A percentile compares a stretch with the other conserved stretches of the same genome.
phyloP scores from a whole-genome alignment of 371 early-diverging fungal species.

The Cladochytrium tenue region DNA sequence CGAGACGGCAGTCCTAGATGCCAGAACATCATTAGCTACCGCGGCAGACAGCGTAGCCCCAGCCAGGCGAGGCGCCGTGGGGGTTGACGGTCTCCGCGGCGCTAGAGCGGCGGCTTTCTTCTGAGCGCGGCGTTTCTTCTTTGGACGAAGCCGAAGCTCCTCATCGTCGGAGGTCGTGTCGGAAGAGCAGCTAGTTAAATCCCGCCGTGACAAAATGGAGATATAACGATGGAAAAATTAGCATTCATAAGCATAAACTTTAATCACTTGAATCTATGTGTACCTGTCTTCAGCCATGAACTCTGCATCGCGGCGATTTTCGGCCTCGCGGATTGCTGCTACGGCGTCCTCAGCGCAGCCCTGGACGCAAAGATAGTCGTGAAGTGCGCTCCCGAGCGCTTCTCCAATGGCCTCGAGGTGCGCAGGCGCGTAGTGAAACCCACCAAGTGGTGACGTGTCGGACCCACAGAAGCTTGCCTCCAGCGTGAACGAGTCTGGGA shows the following conservation, averaged over 20 bases:
- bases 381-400: constrained; percentile 11
- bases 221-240: not conserved
- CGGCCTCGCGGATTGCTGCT: constrained; percentile 6
- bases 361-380: constrained; percentile 13
- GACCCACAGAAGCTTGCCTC: constrained; percentile 44
- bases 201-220: not conserved
- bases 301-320: not conserved
- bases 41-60: no score
- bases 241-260: no score
- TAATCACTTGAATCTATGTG: not conserved
- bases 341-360: constrained; percentile 3
- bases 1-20: no score
- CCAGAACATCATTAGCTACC: no score
- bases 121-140: no score
- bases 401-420: constrained; percentile 26
- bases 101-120: no score
- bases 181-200: constrained; percentile 9
- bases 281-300: constrained; percentile 18
- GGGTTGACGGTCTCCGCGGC: no score
- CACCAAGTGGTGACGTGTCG: constrained; percentile 14
- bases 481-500: constrained; percentile 41
- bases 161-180: constrained; percentile 28
- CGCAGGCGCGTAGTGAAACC: constrained; percentile 14
- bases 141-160: constrained; percentile 7
- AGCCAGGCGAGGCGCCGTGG: no score